Percentiles rank a stretch among this genome's conserved stretches.
phyloP scores from a whole-genome alignment of 73 alveolate genomes.

The Urostyla sp. region DNA sequence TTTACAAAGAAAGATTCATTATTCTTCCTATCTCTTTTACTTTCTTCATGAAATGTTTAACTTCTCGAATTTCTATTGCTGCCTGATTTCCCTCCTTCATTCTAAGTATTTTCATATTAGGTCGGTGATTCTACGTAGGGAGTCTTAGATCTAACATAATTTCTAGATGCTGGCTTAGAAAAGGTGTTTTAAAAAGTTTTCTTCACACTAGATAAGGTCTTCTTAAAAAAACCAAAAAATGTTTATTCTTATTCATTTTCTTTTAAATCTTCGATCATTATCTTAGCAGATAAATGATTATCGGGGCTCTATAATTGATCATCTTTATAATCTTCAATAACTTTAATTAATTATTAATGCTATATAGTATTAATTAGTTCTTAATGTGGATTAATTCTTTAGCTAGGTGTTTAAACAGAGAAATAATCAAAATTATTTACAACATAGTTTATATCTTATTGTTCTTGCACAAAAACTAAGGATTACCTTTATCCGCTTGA shows the following conservation, averaged over 20 bases:
- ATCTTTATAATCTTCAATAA: no score
- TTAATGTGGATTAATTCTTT: no score
- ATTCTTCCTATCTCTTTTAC: slow-evolving; percentile 30
- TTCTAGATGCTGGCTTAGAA: no score
- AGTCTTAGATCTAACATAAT: background rate
- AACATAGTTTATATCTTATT: no score
- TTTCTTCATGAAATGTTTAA: slow-evolving; percentile 27
- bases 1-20: slow-evolving; percentile 22
- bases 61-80: slow-evolving; percentile 49
- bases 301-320: no score
- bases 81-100: background rate
- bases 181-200: slow-evolving; percentile 48
- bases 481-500: no score
- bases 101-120: background rate
- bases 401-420: no score
- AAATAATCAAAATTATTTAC: no score
- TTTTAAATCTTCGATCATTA: slow-evolving; percentile 11
- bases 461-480: no score
- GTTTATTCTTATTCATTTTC: slow-evolving; percentile 42
- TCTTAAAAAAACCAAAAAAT: slow-evolving; percentile 40
- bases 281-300: no score
- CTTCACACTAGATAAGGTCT: slow-evolving; percentile 54
- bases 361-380: no score
- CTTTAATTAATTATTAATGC: no score
- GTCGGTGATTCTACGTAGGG: slow-evolving; percentile 11